Conservation (phyloP, 306 rosid species). For the Neltuma alba region DNA sequence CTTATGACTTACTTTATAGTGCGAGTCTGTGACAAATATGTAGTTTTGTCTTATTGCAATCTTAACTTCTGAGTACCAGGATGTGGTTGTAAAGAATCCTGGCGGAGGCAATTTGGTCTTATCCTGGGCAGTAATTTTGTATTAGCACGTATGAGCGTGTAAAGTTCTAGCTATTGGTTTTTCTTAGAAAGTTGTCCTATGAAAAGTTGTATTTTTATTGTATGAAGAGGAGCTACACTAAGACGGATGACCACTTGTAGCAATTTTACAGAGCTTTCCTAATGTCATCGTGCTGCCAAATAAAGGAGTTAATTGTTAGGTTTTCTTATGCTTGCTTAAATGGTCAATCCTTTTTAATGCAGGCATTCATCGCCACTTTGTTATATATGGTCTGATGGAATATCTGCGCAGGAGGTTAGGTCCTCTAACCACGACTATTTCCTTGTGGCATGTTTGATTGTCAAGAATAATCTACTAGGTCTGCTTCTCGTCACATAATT, state of each 20-base stretch:
- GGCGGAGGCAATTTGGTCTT: constrained; percentile 9
- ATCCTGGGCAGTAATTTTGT: background rate
- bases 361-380: constrained; percentile 96
- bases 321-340: constrained; percentile 29
- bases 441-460: constrained; percentile 23
- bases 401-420: constrained; percentile 80
- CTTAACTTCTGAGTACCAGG: background rate
- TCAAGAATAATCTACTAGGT: constrained; percentile 11
- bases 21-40: background rate
- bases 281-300: constrained; percentile 16
- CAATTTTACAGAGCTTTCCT: constrained; percentile 26
- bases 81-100: background rate
- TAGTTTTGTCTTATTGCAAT: background rate
- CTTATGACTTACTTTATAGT: background rate
- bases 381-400: constrained; percentile 93
- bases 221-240: constrained; percentile 16
- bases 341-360: constrained; percentile 31
- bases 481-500: constrained; percentile 21
- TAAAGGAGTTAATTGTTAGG: background rate
- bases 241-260: constrained; percentile 23
- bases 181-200: constrained; percentile 17
- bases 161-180: constrained; percentile 15
- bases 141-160: background rate
- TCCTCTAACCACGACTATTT: constrained; percentile 25
- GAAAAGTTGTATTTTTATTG: constrained; percentile 15